Evolutionary conservation across 139 green algal species (phyloP).

Genomic region (Trebouxia sp.): DNA sequence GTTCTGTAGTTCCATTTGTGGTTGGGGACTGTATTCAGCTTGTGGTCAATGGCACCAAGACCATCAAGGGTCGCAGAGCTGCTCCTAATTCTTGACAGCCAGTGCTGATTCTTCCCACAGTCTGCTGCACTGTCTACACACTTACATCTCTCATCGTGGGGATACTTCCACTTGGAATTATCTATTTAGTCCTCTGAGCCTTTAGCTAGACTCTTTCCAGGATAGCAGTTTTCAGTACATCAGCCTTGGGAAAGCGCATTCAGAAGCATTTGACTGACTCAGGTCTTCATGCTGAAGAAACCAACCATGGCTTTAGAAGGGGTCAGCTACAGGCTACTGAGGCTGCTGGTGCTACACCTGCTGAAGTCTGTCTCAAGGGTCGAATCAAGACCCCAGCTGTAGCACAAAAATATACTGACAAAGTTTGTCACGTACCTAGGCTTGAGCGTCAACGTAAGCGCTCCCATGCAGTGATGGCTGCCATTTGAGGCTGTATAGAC

Average conservation of each 20-base stretch:
- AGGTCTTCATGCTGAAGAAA: neutral
- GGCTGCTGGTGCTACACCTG: neutral
- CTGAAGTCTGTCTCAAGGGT: neutral
- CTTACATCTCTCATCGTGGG: too few species aligned
- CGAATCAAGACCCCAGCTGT: too few species aligned
- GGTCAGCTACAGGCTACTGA: neutral
- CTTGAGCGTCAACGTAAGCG: too few species aligned
- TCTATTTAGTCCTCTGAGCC: neutral
- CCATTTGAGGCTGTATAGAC: too few species aligned
- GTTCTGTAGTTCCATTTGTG: neutral
- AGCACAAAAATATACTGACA: too few species aligned
- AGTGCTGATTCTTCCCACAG: neutral
- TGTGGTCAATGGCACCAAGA: neutral
- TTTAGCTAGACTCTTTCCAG: neutral
- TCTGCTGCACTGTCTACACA: neutral
- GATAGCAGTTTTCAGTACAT: neutral
- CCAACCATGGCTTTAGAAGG: conserved; percentile 7
- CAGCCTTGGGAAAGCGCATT: neutral
- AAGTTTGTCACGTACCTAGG: too few species aligned
- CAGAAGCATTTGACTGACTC: too few species aligned
- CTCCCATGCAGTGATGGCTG: too few species aligned
- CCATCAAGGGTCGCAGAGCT: neutral
- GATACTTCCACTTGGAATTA: too few species aligned
- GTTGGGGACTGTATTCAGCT: neutral
- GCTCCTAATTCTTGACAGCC: neutral